Evolutionary conservation across 768 basidiomycete genomes (phyloP).

Genomic region (Lactarius sanguifluus): DNA sequence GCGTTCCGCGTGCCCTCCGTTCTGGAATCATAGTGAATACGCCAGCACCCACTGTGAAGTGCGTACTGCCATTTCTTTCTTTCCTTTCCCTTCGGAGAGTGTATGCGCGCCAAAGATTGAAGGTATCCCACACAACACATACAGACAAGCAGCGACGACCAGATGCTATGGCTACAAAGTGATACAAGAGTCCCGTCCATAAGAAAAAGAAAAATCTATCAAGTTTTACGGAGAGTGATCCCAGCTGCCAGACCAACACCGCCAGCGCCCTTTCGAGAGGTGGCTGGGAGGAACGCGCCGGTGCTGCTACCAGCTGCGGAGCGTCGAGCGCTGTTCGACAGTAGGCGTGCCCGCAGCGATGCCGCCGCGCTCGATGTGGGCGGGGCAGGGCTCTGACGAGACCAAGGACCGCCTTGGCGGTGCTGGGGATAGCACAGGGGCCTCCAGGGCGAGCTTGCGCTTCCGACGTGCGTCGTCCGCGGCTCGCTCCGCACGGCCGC

Average conservation of each 20-base stretch:
- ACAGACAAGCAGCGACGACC: conserved; percentile 7
- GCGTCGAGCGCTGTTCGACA: conserved; percentile 28
- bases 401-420: neutral
- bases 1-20: conserved; percentile 16
- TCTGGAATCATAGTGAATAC: neutral
- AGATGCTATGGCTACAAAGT: conserved; percentile 22
- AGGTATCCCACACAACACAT: neutral
- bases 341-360: conserved; percentile 25
- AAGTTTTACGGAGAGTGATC: conserved; percentile 22
- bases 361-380: conserved; percentile 15
- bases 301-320: conserved; percentile 1
- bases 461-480: conserved; percentile 47
- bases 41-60: neutral
- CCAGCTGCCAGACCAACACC: conserved; percentile 13
- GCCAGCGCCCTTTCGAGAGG: conserved; percentile 14
- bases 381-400: conserved; percentile 10
- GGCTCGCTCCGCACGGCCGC: conserved; percentile 49
- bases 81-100: no score
- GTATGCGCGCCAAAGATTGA: neutral
- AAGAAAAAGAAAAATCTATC: neutral
- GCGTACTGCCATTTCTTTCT: no score
- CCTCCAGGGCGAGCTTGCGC: conserved; percentile 38
- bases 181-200: conserved; percentile 1
- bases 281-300: neutral
- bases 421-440: conserved; percentile 11